These are phyloP conservation scores for Irpex rosettiformis DNA, from an alignment of 1,284 basidiomycete genomes.

Conservation along the genomic window DNA sequence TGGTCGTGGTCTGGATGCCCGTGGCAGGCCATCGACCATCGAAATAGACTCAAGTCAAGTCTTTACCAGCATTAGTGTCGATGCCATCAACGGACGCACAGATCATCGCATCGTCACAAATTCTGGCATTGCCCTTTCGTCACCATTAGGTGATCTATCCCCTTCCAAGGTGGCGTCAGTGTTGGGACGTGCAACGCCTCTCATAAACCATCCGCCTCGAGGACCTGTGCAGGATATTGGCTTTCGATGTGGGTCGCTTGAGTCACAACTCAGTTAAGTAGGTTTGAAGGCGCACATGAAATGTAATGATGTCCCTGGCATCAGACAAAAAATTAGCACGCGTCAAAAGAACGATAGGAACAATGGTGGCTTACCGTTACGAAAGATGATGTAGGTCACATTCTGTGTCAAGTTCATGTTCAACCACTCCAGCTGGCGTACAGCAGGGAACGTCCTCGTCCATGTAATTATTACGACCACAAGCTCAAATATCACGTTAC, in stretches of 20 bases:
- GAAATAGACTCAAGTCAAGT: conserved; percentile 93
- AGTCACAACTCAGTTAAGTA: too few species aligned
- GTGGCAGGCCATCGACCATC: conserved; percentile 80
- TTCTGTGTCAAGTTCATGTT: neutral
- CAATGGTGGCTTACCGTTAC: too few species aligned
- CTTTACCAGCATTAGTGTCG: conserved; percentile 54
- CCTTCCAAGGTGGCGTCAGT: conserved; percentile 43
- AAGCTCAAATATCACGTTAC: neutral
- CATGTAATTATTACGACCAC: neutral
- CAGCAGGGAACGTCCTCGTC: neutral
- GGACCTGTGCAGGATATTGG: conserved; percentile 40
- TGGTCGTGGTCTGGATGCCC: conserved; percentile 50
- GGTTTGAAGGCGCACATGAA: too few species aligned
- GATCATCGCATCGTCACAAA: conserved; percentile 71
- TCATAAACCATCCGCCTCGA: conserved; percentile 60
- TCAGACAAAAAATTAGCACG: too few species aligned
- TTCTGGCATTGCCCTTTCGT: conserved; percentile 61
- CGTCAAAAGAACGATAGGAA: too few species aligned
- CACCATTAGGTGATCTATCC: conserved; percentile 45
- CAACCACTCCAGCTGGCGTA: neutral
- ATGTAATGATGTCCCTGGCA: too few species aligned
- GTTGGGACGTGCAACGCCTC: conserved; percentile 54
- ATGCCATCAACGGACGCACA: conserved; percentile 35
- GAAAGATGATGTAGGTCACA: neutral
- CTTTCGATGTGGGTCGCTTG: conserved; percentile 72